Percentiles rank a stretch among this genome's conserved stretches.
Evolutionary conservation across 1,284 basidiomycete genomes (phyloP).

Genomic region (Leccinum pachyderme): DNA sequence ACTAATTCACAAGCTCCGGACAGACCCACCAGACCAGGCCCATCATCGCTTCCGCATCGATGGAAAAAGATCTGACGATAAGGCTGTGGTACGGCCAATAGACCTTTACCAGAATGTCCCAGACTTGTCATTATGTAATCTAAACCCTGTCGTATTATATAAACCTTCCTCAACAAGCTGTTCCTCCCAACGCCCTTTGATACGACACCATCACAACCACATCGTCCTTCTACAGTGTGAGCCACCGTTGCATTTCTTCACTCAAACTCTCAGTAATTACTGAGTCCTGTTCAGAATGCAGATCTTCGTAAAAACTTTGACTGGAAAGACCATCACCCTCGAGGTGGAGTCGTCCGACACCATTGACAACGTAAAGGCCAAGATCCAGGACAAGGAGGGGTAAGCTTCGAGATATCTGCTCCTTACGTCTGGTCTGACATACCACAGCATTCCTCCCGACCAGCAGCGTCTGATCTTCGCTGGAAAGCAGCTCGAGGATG

Average conservation of each 20-base stretch:
- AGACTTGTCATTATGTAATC: constrained; percentile 9
- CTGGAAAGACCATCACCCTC: constrained; percentile 92
- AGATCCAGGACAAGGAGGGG: constrained; percentile 87
- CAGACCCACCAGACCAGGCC: constrained; percentile 71
- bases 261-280: neutral
- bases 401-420: constrained; percentile 44
- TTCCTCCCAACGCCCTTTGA: neutral
- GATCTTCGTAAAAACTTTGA: constrained; percentile 84
- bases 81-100: constrained; percentile 68
- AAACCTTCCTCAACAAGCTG: constrained; percentile 7
- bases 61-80: constrained; percentile 83
- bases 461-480: constrained; percentile 88
- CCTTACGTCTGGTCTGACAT: neutral
- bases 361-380: constrained; percentile 85
- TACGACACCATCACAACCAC: constrained; percentile 42
- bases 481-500: constrained; percentile 85
- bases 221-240: constrained; percentile 50
- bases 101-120: neutral
- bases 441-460: constrained; percentile 67
- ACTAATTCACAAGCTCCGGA: constrained; percentile 3
- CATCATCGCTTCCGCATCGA: constrained; percentile 78
- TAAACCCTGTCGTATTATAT: constrained; percentile 30
- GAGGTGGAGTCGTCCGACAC: constrained; percentile 91
- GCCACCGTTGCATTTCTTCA: constrained; percentile 16
- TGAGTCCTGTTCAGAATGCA: constrained; percentile 51